Evolutionary conservation across 305 asterid species (phyloP).

Genomic region (Stenogyne calaminthoides): DNA sequence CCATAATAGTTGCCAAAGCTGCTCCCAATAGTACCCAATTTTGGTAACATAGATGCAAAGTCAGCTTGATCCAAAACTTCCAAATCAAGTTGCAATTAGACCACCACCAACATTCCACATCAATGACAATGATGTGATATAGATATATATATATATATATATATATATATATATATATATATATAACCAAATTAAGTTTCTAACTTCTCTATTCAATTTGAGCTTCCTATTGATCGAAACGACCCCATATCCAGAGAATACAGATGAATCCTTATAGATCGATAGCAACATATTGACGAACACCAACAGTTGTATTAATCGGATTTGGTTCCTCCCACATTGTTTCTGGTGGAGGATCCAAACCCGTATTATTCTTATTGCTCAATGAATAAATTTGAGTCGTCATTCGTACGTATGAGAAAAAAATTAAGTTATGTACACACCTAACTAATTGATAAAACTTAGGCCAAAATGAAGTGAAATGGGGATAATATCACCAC

Average conservation of each 20-base stretch:
- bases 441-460: background rate
- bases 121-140: slow-evolving; percentile 22
- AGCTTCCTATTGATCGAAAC: slow-evolving; percentile 2
- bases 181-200: slow-evolving; percentile 12
- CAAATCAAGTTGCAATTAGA: slow-evolving; percentile 13
- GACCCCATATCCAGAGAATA: background rate
- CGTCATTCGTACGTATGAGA: background rate
- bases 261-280: slow-evolving; percentile 1
- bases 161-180: too few species aligned
- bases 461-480: background rate
- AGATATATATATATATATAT: too few species aligned
- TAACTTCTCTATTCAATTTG: slow-evolving; percentile 18
- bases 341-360: background rate
- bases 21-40: background rate
- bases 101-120: slow-evolving; percentile 23
- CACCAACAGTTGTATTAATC: background rate
- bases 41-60: slow-evolving; percentile 8
- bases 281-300: background rate
- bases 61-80: background rate
- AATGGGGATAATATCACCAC: background rate
- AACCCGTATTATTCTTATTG: background rate
- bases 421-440: background rate
- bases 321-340: background rate
- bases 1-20: slow-evolving; percentile 3
- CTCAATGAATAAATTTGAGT: background rate